These are phyloP conservation scores for Diaporthe sp. DNA, from an alignment of 2,329 filamentous ascomycete species.

Conservation along the genomic window DNA sequence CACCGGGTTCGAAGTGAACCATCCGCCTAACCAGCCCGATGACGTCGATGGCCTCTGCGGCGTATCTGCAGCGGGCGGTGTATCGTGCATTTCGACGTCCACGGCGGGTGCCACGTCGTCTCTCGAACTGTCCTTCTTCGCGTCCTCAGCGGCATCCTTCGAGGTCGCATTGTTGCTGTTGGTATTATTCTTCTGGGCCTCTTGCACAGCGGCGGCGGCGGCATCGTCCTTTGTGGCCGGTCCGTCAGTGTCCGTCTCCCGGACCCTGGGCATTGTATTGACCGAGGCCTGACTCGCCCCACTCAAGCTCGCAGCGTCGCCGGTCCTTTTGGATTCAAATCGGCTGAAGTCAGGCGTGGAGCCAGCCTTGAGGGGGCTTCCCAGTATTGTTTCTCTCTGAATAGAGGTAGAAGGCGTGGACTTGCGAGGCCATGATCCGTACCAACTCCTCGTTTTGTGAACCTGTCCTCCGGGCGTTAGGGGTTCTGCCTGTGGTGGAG, in stretches of 20 bases:
- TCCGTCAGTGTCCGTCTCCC: conserved; percentile 45
- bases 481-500: not conserved
- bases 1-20: conserved; percentile 55
- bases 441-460: conserved; percentile 72
- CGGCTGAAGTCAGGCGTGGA: conserved; percentile 64
- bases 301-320: conserved; percentile 50
- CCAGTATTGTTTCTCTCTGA: conserved; percentile 72
- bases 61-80: conserved; percentile 27
- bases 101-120: not conserved
- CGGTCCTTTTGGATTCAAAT: conserved; percentile 59
- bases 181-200: not conserved
- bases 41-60: conserved; percentile 49
- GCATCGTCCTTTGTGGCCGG: conserved; percentile 13
- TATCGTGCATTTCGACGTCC: conserved; percentile 16
- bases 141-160: not conserved
- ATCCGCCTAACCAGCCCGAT: conserved; percentile 67
- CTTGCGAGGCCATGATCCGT: conserved; percentile 74
- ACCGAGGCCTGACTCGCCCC: conserved; percentile 50
- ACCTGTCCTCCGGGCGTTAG: conserved; percentile 53
- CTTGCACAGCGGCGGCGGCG: not conserved
- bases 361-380: conserved; percentile 65
- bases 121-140: not conserved
- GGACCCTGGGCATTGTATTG: conserved; percentile 49
- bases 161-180: not conserved
- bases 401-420: conserved; percentile 72